Conservation (phyloP, 2,329 filamentous ascomycete species). For the Ophiostoma novo-ulmi region DNA sequence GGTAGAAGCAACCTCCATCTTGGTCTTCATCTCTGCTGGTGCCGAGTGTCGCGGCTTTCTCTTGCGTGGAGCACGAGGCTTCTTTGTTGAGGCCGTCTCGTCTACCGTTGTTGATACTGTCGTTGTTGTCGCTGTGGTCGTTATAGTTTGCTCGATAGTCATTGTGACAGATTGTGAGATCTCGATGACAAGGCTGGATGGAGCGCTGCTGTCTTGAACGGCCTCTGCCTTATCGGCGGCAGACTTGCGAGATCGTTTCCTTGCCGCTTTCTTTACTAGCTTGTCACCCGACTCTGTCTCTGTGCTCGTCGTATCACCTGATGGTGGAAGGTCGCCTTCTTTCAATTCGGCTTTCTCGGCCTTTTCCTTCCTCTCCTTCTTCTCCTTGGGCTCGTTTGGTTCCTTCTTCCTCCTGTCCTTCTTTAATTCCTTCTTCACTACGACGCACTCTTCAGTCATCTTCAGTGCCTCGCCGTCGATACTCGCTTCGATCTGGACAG, state of each 20-base stretch:
- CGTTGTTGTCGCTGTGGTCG: not conserved
- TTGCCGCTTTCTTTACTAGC: not conserved
- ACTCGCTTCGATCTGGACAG: not conserved
- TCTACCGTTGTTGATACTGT: not conserved
- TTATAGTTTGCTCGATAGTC: not conserved
- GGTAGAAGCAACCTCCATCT: not conserved
- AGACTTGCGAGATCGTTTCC: not conserved
- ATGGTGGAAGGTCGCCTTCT: not conserved
- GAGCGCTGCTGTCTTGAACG: not conserved
- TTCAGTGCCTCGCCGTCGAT: not conserved
- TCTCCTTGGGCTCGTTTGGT: not conserved
- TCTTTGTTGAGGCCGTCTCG: not conserved
- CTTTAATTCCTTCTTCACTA: not conserved
- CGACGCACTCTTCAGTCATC: not conserved
- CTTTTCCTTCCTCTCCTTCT: not conserved
- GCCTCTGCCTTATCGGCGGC: not conserved
- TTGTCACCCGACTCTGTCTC: not conserved
- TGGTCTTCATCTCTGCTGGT: constrained; percentile 21
- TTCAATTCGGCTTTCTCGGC: not conserved
- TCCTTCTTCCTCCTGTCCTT: not conserved
- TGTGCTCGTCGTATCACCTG: not conserved
- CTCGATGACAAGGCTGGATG: not conserved
- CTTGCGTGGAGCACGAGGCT: not conserved
- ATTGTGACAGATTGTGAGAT: not conserved
- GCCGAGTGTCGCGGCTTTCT: constrained; percentile 25